phyloP scores from a whole-genome alignment of 2,329 filamentous ascomycete genomes.

The Diaporthe capsici region DNA sequence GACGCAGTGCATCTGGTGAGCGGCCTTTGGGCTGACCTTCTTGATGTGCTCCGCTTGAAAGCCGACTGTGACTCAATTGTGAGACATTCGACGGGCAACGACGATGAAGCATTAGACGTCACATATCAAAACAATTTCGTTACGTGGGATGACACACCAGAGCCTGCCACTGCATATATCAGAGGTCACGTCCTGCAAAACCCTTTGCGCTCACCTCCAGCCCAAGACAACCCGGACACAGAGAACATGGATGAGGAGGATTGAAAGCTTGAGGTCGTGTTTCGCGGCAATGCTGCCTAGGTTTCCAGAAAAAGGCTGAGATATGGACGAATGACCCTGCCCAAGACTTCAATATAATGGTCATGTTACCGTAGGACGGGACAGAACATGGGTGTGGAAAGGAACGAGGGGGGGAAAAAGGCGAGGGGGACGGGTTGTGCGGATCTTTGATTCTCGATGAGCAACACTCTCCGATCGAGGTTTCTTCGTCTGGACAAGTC shows the following conservation, averaged over 20 bases:
- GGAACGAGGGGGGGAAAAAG: no score
- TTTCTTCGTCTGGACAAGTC: no score
- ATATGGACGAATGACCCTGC: neutral
- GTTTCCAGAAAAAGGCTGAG: neutral
- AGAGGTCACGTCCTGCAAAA: neutral
- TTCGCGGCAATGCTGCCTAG: neutral
- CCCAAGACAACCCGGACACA: neutral
- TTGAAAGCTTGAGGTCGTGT: neutral
- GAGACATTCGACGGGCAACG: rapidly evolving
- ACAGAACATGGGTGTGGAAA: no score
- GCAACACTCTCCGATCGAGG: neutral
- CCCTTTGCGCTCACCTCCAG: neutral
- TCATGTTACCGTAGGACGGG: no score
- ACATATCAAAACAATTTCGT: no score
- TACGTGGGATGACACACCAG: no score
- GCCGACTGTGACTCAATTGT: neutral
- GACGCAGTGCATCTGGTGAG: rapidly evolving
- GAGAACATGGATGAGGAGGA: neutral
- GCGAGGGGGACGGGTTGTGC: neutral
- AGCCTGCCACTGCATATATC: neutral
- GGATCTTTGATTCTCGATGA: neutral
- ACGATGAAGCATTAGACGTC: no score
- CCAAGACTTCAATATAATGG: no score
- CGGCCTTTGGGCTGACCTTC: neutral
- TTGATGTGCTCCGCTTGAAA: neutral